Percentiles rank a stretch among this genome's conserved stretches.
These are phyloP conservation scores for Sporisorium graminicola DNA, from an alignment of 1,284 basidiomycete species.

Conservation along the genomic window DNA sequence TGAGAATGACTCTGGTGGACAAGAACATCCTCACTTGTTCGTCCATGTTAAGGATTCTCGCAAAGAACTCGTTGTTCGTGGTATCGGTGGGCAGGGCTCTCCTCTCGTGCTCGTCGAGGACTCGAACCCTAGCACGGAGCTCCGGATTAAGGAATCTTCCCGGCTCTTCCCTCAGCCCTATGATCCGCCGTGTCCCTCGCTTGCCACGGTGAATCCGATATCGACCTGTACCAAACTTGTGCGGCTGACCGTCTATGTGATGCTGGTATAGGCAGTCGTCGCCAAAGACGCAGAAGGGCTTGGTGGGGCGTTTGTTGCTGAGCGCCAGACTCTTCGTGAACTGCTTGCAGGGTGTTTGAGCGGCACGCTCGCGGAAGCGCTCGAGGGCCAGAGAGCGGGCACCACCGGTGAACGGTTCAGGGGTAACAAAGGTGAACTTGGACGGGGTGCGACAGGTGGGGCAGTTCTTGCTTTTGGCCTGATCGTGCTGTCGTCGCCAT, in stretches of 20 bases:
- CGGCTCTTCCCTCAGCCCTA: neutral
- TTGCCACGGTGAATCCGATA: constrained; percentile 6
- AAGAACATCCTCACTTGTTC: constrained; percentile 15
- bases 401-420: constrained; percentile 17
- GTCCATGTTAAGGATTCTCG: constrained; percentile 11
- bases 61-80: constrained; percentile 3
- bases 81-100: constrained; percentile 10
- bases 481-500: constrained; percentile 33
- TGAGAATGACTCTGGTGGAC: constrained; percentile 9
- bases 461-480: constrained; percentile 34
- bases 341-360: constrained; percentile 33
- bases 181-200: constrained; percentile 12
- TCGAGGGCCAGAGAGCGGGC: constrained; percentile 21
- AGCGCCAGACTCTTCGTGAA: constrained; percentile 36
- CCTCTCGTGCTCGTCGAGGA: constrained; percentile 12
- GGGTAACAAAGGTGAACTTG: constrained; percentile 35
- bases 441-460: constrained; percentile 37
- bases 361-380: constrained; percentile 25
- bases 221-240: constrained; percentile 21
- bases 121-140: constrained; percentile 6
- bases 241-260: constrained; percentile 26
- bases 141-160: neutral
- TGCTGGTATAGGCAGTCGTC: constrained; percentile 46
- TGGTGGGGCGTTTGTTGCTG: constrained; percentile 5
- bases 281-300: constrained; percentile 40